Percentiles rank a stretch among this genome's conserved stretches.
phyloP scores from a whole-genome alignment of 768 basidiomycete species.

The Asterophora lycoperdoides region DNA sequence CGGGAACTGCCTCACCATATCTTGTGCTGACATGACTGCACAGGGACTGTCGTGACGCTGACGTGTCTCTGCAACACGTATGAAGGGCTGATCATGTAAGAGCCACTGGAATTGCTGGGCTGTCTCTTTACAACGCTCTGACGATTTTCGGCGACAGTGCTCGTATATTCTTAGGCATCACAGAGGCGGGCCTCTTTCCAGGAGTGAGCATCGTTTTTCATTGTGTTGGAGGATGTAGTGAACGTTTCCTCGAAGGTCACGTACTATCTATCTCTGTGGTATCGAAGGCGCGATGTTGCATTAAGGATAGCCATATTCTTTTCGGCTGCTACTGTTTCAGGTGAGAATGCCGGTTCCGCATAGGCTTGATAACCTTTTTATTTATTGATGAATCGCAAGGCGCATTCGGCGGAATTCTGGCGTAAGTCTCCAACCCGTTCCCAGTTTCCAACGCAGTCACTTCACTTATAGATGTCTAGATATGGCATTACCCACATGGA shows the following conservation, averaged over 20 bases:
- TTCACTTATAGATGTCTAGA: too few relatives aligned
- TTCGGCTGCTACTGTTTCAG: conserved; percentile 55
- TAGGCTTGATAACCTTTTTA: background rate
- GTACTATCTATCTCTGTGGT: conserved; percentile 55
- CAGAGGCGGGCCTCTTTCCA: conserved; percentile 37
- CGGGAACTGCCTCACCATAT: too few relatives aligned
- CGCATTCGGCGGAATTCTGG: conserved; percentile 46
- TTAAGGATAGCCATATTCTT: conserved; percentile 61
- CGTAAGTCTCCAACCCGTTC: conserved; percentile 24
- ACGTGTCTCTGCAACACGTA: conserved; percentile 31
- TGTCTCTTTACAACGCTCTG: too few relatives aligned
- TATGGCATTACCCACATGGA: conserved; percentile 44
- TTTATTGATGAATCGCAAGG: conserved; percentile 20
- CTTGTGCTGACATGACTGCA: background rate
- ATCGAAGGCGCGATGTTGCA: conserved; percentile 54
- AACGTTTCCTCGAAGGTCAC: conserved; percentile 25
- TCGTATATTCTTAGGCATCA: conserved; percentile 36
- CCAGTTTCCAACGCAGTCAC: background rate
- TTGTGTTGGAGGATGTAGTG: background rate
- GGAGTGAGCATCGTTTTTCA: conserved; percentile 22
- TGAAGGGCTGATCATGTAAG: conserved; percentile 26
- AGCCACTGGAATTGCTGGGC: background rate
- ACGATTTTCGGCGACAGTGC: conserved; percentile 20
- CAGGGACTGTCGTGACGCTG: conserved; percentile 28
- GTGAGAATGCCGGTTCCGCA: conserved; percentile 13